These are phyloP conservation scores for Aspergillus fumigatiaffinis DNA, from an alignment of 2,329 filamentous ascomycete genomes.

Conservation along the genomic window DNA sequence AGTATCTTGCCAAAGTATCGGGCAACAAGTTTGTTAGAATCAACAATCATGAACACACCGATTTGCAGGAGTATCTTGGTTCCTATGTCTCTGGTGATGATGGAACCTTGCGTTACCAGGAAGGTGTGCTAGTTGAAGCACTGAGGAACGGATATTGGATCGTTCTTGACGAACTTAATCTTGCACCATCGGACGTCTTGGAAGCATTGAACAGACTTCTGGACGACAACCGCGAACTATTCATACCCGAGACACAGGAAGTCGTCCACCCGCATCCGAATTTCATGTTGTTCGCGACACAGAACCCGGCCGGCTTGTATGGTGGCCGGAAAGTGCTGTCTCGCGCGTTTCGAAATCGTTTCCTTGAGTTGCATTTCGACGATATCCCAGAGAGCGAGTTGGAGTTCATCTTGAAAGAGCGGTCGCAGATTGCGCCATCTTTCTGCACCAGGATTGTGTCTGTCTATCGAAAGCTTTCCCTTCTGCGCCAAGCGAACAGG, in stretches of 20 bases:
- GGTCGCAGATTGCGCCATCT: conserved; percentile 84
- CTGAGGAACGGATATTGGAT: conserved; percentile 95
- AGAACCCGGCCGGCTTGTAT: conserved; percentile 93
- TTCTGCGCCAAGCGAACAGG: conserved; percentile 81
- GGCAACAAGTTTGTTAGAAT: conserved; percentile 97
- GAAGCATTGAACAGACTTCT: conserved; percentile 93
- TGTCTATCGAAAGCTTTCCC: conserved; percentile 89
- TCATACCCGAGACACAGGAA: conserved; percentile 96
- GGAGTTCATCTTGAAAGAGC: conserved; percentile 82
- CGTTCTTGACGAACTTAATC: conserved; percentile 92
- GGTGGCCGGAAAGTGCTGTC: conserved; percentile 91
- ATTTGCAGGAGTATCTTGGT: conserved; percentile 94
- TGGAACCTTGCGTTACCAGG: conserved; percentile 84
- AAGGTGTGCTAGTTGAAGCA: conserved; percentile 88
- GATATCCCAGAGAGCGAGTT: conserved; percentile 96
- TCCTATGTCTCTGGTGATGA: conserved; percentile 85
- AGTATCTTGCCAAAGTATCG: conserved; percentile 93
- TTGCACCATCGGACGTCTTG: conserved; percentile 93
- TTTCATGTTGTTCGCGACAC: conserved; percentile 97
- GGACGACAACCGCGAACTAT: conserved; percentile 91
- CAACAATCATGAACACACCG: conserved; percentile 99
- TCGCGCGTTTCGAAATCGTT: conserved; percentile 91
- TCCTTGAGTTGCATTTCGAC: conserved; percentile 94
- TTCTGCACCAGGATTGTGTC: conserved; percentile 88
- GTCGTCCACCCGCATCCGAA: conserved; percentile 86